Conservation (phyloP, 2,329 filamentous ascomycete species). For the Alternaria viburni region DNA sequence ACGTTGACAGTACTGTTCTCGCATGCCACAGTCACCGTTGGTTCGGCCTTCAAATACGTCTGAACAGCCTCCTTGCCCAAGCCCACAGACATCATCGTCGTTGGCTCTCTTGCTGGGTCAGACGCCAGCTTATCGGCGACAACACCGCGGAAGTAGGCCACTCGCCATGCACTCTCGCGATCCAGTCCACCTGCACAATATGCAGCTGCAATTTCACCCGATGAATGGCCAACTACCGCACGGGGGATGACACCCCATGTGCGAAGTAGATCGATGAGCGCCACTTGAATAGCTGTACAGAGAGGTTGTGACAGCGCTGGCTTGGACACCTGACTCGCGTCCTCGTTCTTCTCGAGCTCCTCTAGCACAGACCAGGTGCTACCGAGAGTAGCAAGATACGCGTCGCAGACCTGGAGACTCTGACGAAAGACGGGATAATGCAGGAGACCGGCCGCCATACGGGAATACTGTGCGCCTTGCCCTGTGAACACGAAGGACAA, state of each 20-base stretch:
- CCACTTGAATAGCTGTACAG: slow-evolving; percentile 4
- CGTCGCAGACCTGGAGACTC: slow-evolving; percentile 1
- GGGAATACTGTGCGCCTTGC: slow-evolving; percentile 37
- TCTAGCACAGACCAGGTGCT: slow-evolving; percentile 17
- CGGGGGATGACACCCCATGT: slow-evolving; percentile 17
- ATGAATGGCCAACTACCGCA: slow-evolving; percentile 26
- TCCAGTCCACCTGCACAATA: slow-evolving; percentile 8
- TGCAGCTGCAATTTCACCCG: slow-evolving; percentile 31
- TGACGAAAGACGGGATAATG: slow-evolving; percentile 8
- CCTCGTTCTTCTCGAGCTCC: slow-evolving; percentile 22
- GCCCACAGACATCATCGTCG: slow-evolving; percentile 7
- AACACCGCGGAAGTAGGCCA: slow-evolving; percentile 16
- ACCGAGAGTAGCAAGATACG: not conserved
- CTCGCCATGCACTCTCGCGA: slow-evolving; percentile 5
- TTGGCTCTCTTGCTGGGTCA: not conserved
- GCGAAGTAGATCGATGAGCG: slow-evolving; percentile 5
- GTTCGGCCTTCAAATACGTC: slow-evolving; percentile 4
- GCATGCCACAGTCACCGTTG: slow-evolving; percentile 9
- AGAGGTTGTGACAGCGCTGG: slow-evolving; percentile 15
- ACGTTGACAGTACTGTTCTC: slow-evolving; percentile 49
- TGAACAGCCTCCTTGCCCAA: slow-evolving; percentile 1
- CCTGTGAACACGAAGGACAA: slow-evolving; percentile 36
- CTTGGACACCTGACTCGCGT: slow-evolving; percentile 5
- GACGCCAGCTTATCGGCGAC: slow-evolving; percentile 2
- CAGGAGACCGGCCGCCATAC: slow-evolving; percentile 31